phyloP scores from a whole-genome alignment of 1,139 yeast genomes.

The Candida mesenterica region DNA sequence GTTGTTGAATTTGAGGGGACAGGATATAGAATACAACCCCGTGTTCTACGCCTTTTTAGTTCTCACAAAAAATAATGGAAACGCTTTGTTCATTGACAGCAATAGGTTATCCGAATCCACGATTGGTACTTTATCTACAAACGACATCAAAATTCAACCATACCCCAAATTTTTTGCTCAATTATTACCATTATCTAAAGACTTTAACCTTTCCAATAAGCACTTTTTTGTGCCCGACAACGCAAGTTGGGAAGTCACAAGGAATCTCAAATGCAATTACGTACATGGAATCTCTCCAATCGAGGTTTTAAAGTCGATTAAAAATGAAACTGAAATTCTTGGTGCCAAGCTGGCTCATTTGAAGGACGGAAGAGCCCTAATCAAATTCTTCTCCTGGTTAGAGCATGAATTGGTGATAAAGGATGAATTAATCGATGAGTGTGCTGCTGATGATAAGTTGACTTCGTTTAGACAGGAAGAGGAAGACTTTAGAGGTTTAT shows the following conservation, averaged over 20 bases:
- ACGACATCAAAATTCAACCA: constrained; percentile 47
- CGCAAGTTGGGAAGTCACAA: constrained; percentile 80
- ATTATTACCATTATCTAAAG: constrained; percentile 42
- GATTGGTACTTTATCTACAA: constrained; percentile 27
- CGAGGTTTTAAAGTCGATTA: constrained; percentile 73
- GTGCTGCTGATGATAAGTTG: constrained; percentile 71
- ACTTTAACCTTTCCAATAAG: constrained; percentile 36
- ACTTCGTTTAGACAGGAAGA: constrained; percentile 62
- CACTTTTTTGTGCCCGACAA: constrained; percentile 61
- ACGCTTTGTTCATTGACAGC: constrained; percentile 59
- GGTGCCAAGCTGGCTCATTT: constrained; percentile 81
- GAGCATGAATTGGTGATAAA: constrained; percentile 60
- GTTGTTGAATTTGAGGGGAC: constrained; percentile 85
- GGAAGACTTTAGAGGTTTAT: constrained; percentile 70
- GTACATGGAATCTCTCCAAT: constrained; percentile 57
- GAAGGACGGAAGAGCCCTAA: constrained; percentile 83
- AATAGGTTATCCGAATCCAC: constrained; percentile 16
- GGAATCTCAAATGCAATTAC: constrained; percentile 43
- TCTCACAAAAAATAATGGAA: constrained; percentile 46
- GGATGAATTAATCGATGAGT: constrained; percentile 68
- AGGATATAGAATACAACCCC: constrained; percentile 84
- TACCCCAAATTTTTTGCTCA: constrained; percentile 59
- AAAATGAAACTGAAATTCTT: constrained; percentile 66
- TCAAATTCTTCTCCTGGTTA: constrained; percentile 83
- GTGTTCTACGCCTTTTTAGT: constrained; percentile 82